phyloP scores from a whole-genome alignment of 1,139 yeast species.

The Saccharomyces hybrid region DNA sequence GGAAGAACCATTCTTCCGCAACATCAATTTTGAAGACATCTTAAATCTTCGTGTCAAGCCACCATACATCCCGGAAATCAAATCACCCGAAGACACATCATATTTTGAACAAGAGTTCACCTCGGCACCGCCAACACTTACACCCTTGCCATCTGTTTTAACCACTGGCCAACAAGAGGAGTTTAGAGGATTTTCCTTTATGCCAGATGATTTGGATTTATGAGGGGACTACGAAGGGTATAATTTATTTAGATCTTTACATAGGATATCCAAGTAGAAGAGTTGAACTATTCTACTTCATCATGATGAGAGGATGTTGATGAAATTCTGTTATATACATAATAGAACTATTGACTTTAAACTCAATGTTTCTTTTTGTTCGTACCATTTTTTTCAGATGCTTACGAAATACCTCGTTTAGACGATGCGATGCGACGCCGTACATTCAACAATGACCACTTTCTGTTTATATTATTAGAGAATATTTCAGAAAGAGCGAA shows the following conservation, averaged over 20 bases:
- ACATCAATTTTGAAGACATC: slow-evolving; percentile 84
- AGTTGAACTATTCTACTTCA: not conserved
- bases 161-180: slow-evolving; percentile 90
- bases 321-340: not conserved
- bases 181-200: slow-evolving; percentile 91
- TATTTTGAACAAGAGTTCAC: slow-evolving; percentile 95
- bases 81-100: slow-evolving; percentile 81
- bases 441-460: not conserved
- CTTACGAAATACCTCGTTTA: not conserved
- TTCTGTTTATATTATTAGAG: not conserved
- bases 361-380: not conserved
- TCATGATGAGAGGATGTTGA: not conserved
- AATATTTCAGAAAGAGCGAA: not conserved
- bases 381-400: slow-evolving; percentile 40
- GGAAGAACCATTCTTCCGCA: slow-evolving; percentile 90
- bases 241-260: not conserved
- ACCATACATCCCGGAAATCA: slow-evolving; percentile 75
- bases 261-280: not conserved
- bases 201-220: slow-evolving; percentile 48
- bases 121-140: slow-evolving; percentile 85
- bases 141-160: slow-evolving; percentile 85
- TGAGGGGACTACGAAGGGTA: slow-evolving; percentile 5
- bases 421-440: not conserved
- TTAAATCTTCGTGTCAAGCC: slow-evolving; percentile 67
- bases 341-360: not conserved